Evolutionary conservation across 140 eudicot species (phyloP).

Genomic region (Cichorium intybus): DNA sequence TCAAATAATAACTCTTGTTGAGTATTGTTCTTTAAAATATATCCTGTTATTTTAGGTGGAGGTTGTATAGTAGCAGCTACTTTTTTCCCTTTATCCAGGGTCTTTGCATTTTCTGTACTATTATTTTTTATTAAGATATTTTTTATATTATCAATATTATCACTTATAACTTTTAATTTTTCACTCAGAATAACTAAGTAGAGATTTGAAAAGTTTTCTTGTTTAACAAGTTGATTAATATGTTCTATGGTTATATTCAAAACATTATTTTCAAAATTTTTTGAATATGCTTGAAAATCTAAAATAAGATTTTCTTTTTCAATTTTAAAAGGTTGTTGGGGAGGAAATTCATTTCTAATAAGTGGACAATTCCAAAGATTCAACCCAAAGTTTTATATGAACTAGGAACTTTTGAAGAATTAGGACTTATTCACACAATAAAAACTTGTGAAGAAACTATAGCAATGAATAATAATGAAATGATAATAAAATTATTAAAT

Average conservation of each 20-base stretch:
- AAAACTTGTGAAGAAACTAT: neutral
- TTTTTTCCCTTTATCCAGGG: neutral
- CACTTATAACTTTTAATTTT: too few species aligned
- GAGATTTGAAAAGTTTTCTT: too few species aligned
- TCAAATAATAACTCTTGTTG: neutral
- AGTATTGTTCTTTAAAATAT: neutral
- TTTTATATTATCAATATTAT: neutral
- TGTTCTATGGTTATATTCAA: too few species aligned
- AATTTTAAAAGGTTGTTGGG: too few species aligned
- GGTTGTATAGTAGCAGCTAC: neutral
- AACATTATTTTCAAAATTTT: too few species aligned
- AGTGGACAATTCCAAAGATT: neutral
- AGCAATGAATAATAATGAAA: neutral
- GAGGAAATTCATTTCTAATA: too few species aligned
- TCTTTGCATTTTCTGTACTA: neutral
- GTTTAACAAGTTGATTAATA: too few species aligned
- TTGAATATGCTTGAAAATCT: too few species aligned
- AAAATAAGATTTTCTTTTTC: too few species aligned
- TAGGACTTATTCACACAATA: neutral
- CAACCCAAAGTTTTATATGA: neutral
- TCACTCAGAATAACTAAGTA: too few species aligned
- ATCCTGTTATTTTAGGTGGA: neutral
- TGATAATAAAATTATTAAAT: too few species aligned
- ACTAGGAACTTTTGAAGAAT: constrained; percentile 1
- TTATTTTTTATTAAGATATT: neutral